Conservation (phyloP, 768 basidiomycete genomes). For the Phlebiopsis flavidoalba region DNA sequence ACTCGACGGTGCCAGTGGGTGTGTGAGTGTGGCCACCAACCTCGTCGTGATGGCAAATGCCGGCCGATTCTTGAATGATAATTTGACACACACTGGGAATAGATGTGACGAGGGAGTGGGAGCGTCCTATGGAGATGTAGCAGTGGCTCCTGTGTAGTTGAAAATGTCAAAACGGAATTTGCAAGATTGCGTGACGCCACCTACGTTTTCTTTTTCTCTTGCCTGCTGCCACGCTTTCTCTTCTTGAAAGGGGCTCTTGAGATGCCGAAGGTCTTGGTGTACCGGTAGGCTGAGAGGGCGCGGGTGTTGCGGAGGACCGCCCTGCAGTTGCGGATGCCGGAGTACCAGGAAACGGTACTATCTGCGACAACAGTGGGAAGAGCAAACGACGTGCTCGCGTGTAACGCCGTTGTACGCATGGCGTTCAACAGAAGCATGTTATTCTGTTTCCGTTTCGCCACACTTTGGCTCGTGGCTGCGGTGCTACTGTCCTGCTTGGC, state of each 20-base stretch:
- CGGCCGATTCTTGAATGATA: not conserved
- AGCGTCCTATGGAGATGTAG: not conserved
- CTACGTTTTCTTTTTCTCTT: constrained; percentile 80
- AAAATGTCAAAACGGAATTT: not conserved
- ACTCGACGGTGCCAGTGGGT: not conserved
- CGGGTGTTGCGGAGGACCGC: constrained; percentile 30
- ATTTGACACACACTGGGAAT: not conserved
- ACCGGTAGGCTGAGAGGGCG: constrained; percentile 20
- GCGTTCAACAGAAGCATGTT: constrained; percentile 66
- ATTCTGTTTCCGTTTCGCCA: constrained; percentile 60
- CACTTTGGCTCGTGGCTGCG: constrained; percentile 8
- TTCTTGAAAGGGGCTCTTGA: constrained; percentile 35
- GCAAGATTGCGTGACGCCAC: constrained; percentile 21
- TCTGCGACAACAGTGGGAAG: constrained; percentile 31
- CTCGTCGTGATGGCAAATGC: not conserved
- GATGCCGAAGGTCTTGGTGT: constrained; percentile 33
- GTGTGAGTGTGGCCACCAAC: not conserved
- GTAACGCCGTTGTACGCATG: constrained; percentile 73
- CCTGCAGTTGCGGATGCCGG: constrained; percentile 17
- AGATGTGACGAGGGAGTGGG: not conserved
- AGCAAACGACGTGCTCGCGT: constrained; percentile 52
- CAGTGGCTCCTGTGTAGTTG: not conserved
- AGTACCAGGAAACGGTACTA: constrained; percentile 22
- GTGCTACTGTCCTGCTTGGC: constrained; percentile 17
- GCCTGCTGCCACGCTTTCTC: constrained; percentile 44